These are phyloP conservation scores for Pseudogymnoascus sp. DNA, from an alignment of 2,329 filamentous ascomycete genomes.

Conservation along the genomic window DNA sequence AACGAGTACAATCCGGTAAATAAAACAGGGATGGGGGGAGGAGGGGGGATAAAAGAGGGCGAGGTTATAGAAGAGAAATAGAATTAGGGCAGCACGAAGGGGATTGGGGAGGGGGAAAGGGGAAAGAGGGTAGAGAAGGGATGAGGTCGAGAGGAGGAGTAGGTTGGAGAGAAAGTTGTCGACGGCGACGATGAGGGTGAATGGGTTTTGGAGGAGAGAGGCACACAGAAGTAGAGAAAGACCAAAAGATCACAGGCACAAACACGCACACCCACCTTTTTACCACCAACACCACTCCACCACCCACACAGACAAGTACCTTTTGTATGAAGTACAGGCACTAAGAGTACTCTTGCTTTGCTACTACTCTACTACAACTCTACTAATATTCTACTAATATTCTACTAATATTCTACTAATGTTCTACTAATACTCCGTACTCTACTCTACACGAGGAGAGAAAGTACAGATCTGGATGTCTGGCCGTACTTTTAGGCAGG, in stretches of 20 bases:
- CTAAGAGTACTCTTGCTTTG: neutral
- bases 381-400: neutral
- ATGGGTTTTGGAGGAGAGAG: slow-evolving; percentile 7
- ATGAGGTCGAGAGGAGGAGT: slow-evolving; percentile 27
- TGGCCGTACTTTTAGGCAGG: neutral
- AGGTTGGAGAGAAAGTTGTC: slow-evolving; percentile 9
- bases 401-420: too few relatives aligned
- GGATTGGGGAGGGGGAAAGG: slow-evolving; percentile 21
- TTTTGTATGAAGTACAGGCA: neutral
- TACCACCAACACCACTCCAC: neutral
- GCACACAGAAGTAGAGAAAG: neutral
- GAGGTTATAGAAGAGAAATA: slow-evolving; percentile 26
- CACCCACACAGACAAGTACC: neutral
- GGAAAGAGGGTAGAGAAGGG: slow-evolving; percentile 23
- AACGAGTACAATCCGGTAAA: slow-evolving; percentile 14
- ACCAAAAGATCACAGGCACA: slow-evolving; percentile 2
- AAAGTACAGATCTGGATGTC: neutral
- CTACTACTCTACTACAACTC: neutral
- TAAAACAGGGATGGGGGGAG: slow-evolving; percentile 18
- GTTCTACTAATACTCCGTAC: neutral
- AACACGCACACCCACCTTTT: neutral
- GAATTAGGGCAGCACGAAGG: slow-evolving; percentile 30
- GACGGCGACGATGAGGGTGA: slow-evolving; percentile 18
- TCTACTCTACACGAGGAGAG: neutral
- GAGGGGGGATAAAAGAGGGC: slow-evolving; percentile 22